These are phyloP conservation scores for Croton laevigatus DNA, from an alignment of 441 rosid species.

Conservation along the genomic window DNA sequence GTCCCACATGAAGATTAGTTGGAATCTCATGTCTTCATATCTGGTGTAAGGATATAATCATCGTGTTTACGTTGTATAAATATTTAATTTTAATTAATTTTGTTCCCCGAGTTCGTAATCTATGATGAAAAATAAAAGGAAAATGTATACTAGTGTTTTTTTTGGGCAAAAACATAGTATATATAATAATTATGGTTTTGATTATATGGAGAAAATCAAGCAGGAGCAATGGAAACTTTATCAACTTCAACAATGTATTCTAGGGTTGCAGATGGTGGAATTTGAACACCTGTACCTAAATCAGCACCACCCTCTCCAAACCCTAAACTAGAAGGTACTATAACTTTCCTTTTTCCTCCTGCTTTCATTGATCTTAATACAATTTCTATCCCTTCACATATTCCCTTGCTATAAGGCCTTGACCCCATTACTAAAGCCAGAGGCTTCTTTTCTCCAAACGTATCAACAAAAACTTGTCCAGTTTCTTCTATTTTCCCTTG, in stretches of 20 bases:
- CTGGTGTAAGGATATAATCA: constrained; percentile 15
- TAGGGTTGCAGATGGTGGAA: constrained; percentile 63
- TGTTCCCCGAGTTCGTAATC: not conserved
- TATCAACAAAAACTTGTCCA: constrained; percentile 60
- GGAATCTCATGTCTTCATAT: constrained; percentile 58
- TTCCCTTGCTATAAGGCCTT: constrained; percentile 78
- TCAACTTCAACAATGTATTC: constrained; percentile 75
- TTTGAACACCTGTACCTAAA: constrained; percentile 51
- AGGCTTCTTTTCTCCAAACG: constrained; percentile 61
- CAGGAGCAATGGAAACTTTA: constrained; percentile 81
- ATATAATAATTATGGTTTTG: not conserved
- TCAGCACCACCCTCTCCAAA: constrained; percentile 71
- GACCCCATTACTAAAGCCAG: constrained; percentile 75
- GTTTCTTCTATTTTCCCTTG: constrained; percentile 56
- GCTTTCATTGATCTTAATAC: constrained; percentile 66
- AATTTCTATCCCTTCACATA: constrained; percentile 82
- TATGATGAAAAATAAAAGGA: not conserved
- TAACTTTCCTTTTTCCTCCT: constrained; percentile 83
- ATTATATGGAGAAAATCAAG: constrained; percentile 32
- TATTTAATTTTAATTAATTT: not conserved
- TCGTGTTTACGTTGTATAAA: not conserved
- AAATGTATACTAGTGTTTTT: not conserved
- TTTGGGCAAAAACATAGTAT: not conserved
- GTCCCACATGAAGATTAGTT: constrained; percentile 85
- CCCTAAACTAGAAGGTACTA: constrained; percentile 65